Conservation (phyloP, 352 stramenopile genomes). For the Phytopythium delawarense region DNA sequence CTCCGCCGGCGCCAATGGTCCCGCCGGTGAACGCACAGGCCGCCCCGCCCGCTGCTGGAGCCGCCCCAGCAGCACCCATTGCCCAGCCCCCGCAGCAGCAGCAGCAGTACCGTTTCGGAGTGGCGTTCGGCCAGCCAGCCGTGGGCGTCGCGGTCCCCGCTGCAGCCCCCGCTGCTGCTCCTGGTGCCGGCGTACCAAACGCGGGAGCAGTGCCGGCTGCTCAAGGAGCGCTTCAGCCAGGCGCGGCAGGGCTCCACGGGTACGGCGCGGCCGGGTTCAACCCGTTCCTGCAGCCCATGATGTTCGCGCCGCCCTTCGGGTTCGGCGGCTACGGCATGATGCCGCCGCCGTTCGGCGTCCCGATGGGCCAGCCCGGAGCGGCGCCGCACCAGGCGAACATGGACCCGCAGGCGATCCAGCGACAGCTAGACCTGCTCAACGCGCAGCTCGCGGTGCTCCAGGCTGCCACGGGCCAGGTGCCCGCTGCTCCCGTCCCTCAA, state of each 20-base stretch:
- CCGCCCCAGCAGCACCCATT: conserved; percentile 3
- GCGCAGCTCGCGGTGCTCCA: conserved; percentile 48
- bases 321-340: conserved; percentile 59
- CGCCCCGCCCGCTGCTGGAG: conserved; percentile 13
- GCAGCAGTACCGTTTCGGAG: conserved; percentile 23
- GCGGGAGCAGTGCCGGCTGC: conserved; percentile 1
- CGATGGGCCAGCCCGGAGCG: conserved; percentile 18
- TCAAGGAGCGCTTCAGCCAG: conserved; percentile 6
- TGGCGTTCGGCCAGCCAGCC: conserved; percentile 21
- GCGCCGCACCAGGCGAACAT: conserved; percentile 17
- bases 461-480: conserved; percentile 17
- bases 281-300: conserved; percentile 54
- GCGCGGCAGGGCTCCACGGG: conserved; percentile 20
- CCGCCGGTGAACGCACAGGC: conserved; percentile 18
- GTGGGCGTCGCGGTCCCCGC: conserved; percentile 1
- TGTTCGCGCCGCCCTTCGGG: conserved; percentile 57
- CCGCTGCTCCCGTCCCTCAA: conserved; percentile 10
- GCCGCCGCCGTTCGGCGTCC: conserved; percentile 37
- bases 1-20: conserved; percentile 31
- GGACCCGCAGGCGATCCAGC: conserved; percentile 44
- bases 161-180: not conserved
- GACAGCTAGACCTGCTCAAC: conserved; percentile 47
- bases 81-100: conserved; percentile 8
- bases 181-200: not conserved
- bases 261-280: conserved; percentile 39